Evolutionary conservation across 2,329 filamentous ascomycete species (phyloP).

Genomic region (Aspergillus pseudoglaucus): DNA sequence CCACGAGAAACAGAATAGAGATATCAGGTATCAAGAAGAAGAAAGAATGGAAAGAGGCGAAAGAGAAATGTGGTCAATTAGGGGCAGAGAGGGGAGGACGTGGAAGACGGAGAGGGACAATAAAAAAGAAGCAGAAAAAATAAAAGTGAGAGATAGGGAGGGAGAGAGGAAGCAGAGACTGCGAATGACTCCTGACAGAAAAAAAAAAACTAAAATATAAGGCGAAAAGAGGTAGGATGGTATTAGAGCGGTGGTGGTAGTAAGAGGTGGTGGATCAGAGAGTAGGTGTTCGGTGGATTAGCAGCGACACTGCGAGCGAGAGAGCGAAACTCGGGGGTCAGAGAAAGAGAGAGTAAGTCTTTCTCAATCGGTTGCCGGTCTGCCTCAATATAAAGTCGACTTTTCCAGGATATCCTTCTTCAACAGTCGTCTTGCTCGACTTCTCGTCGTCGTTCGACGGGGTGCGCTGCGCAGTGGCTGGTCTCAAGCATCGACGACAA

Average conservation of each 20-base stretch:
- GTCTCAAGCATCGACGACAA: neutral
- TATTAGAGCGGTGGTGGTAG: neutral
- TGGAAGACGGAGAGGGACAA: slow-evolving; percentile 2
- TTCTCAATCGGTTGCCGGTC: slow-evolving; percentile 11
- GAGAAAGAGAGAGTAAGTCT: slow-evolving; percentile 8
- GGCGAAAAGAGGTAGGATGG: too few species aligned
- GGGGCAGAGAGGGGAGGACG: slow-evolving; percentile 7
- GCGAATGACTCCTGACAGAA: too few species aligned
- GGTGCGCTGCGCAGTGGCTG: slow-evolving; percentile 9
- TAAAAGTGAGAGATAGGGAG: neutral
- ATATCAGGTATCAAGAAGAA: slow-evolving; percentile 8
- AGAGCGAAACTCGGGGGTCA: neutral
- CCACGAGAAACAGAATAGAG: slow-evolving; percentile 1
- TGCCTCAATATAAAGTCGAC: neutral
- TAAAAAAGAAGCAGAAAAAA: neutral
- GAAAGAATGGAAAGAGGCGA: slow-evolving; percentile 6
- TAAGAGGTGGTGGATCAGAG: slow-evolving; percentile 23
- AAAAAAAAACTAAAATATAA: too few species aligned
- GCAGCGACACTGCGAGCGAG: neutral
- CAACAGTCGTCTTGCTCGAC: neutral
- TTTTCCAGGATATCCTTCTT: neutral
- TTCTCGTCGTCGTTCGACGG: slow-evolving; percentile 7
- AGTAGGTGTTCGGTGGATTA: slow-evolving; percentile 9
- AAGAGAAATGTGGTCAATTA: slow-evolving; percentile 8
- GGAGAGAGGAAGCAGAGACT: neutral